phyloP scores from a whole-genome alignment of 78 protist genomes.

The Kipferlia bialata region DNA sequence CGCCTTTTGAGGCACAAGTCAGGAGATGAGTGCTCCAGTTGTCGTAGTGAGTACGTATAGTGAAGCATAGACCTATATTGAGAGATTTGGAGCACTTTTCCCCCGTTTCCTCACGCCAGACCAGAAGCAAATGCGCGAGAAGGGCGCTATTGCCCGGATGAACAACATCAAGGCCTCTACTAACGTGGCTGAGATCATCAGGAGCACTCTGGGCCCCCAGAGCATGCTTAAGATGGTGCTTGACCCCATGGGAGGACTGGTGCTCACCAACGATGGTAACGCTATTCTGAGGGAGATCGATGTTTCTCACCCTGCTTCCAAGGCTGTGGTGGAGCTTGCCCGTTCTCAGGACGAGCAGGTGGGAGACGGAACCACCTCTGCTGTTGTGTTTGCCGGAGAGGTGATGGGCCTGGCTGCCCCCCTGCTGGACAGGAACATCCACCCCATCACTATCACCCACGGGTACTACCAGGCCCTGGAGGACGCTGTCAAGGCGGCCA shows the following conservation, averaged over 20 bases:
- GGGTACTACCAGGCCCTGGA: slow-evolving; percentile 67
- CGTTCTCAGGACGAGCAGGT: slow-evolving; percentile 85
- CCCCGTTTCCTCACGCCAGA: no score
- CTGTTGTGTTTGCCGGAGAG: slow-evolving; percentile 81
- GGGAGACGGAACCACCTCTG: slow-evolving; percentile 98
- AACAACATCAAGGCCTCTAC: slow-evolving; percentile 1
- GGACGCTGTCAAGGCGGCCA: slow-evolving; percentile 54
- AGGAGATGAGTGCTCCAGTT: no score
- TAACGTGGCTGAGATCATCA: slow-evolving; percentile 78
- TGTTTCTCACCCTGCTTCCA: slow-evolving; percentile 95
- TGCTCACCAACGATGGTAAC: slow-evolving; percentile 92
- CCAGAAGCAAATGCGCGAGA: no score
- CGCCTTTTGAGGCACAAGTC: no score
- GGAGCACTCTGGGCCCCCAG: slow-evolving; percentile 88
- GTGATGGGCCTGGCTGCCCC: slow-evolving; percentile 62
- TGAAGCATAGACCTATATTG: no score
- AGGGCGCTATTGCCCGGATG: no score
- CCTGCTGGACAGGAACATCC: slow-evolving; percentile 63
- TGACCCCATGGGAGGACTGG: slow-evolving; percentile 86
- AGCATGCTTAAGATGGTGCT: slow-evolving; percentile 95
- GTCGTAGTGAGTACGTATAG: no score
- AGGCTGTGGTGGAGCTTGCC: slow-evolving; percentile 75
- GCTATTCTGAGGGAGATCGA: slow-evolving; percentile 91
- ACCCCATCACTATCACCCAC: slow-evolving; percentile 68
- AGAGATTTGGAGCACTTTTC: no score